These are phyloP conservation scores for Saccharomycopsis vini DNA, from an alignment of 805 yeast species.

Conservation along the genomic window DNA sequence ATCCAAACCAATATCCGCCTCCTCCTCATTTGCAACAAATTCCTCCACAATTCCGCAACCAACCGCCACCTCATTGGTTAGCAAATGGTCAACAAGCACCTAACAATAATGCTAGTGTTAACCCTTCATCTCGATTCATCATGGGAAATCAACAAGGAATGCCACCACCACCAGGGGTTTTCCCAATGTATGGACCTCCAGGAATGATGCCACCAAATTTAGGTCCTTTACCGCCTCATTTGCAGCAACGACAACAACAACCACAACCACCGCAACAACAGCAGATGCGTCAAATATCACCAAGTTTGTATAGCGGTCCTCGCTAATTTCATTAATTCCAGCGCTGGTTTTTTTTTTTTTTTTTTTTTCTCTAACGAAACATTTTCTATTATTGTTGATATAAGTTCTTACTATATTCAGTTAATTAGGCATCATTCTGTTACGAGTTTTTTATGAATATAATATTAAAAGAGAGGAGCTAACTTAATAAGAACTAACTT, in stretches of 20 bases:
- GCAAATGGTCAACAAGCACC: background rate
- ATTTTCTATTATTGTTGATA: no score
- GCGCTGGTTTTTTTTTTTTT: no score
- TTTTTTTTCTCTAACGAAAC: no score
- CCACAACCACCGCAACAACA: constrained; percentile 21
- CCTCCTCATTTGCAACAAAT: constrained; percentile 9
- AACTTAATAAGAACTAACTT: no score
- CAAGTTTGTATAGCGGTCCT: constrained; percentile 21
- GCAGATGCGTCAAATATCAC: constrained; percentile 21
- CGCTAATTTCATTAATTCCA: no score
- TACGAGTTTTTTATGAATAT: no score
- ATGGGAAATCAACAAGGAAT: constrained; percentile 9
- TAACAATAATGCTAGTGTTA: constrained; percentile 4
- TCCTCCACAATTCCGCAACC: constrained; percentile 19
- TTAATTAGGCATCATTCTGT: no score
- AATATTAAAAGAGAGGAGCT: no score
- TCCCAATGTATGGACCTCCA: constrained; percentile 20
- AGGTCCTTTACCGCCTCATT: background rate
- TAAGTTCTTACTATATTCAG: no score
- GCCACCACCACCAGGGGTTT: constrained; percentile 26
- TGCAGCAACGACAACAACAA: constrained; percentile 1
- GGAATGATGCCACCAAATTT: background rate
- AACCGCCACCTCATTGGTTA: constrained; percentile 13
- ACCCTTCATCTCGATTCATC: background rate
- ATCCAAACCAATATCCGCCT: constrained; percentile 15